Percentiles rank a stretch among this genome's conserved stretches.
These are phyloP conservation scores for Suillus ampliporus DNA, from an alignment of 768 basidiomycete genomes.

Conservation along the genomic window DNA sequence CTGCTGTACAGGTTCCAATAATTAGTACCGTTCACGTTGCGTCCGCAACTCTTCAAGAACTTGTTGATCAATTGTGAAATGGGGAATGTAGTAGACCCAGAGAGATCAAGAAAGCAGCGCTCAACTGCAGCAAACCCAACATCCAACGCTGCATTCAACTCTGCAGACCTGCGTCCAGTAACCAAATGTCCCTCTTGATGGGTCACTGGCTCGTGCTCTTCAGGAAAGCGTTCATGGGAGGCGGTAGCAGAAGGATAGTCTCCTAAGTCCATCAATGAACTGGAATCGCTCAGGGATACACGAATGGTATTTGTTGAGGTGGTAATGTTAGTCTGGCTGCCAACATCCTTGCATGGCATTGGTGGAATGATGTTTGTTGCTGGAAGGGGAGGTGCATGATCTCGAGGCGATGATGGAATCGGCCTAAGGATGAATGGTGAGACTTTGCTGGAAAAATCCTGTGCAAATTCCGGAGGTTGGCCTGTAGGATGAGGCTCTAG, in stretches of 20 bases:
- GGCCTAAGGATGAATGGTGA: too few relatives aligned
- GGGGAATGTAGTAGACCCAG: neutral
- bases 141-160: neutral
- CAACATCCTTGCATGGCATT: too few relatives aligned
- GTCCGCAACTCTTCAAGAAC: slow-evolving; percentile 12
- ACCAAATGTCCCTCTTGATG: neutral
- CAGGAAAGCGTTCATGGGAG: neutral
- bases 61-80: slow-evolving; percentile 12
- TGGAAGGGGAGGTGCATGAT: neutral
- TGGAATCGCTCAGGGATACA: too few relatives aligned
- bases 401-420: neutral
- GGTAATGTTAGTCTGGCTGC: neutral
- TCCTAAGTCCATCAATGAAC: too few relatives aligned
- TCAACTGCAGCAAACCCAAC: slow-evolving; percentile 3
- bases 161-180: neutral
- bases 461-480: too few relatives aligned
- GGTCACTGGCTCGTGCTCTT: neutral
- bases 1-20: slow-evolving; percentile 12
- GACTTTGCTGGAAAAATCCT: too few relatives aligned
- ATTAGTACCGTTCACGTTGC: slow-evolving; percentile 1
- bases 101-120: neutral
- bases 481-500: neutral
- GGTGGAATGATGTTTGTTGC: neutral
- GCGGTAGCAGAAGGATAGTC: too few relatives aligned
- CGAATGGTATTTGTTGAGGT: neutral